phyloP scores from a whole-genome alignment of 805 yeast genomes.

The Candida fluviatilis region DNA sequence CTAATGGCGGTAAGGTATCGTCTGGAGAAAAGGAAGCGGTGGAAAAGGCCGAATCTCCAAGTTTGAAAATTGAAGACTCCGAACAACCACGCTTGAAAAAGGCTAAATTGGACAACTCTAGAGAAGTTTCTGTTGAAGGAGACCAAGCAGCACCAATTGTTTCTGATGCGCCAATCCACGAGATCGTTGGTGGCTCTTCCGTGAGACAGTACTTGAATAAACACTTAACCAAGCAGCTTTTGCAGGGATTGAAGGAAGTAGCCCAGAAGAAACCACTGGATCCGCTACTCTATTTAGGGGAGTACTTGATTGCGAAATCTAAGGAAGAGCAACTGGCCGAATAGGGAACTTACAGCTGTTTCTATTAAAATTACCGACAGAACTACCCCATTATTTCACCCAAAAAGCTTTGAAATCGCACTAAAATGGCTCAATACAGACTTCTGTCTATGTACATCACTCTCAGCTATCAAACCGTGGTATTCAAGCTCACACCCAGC shows the following conservation, averaged over 20 bases:
- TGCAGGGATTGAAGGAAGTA: conserved; percentile 59
- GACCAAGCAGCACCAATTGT: background rate
- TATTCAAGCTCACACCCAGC: no score
- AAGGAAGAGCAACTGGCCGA: conserved; percentile 1
- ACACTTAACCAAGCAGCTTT: conserved; percentile 56
- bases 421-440: no score
- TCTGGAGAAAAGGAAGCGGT: background rate
- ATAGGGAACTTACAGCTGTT: no score
- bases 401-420: no score
- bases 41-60: conserved; percentile 1
- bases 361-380: no score
- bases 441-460: no score
- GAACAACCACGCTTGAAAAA: conserved; percentile 4
- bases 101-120: conserved; percentile 6
- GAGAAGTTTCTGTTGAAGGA: conserved; percentile 4
- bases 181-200: conserved; percentile 67
- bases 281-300: conserved; percentile 52
- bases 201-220: conserved; percentile 65
- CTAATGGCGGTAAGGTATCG: background rate
- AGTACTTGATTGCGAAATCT: conserved; percentile 39
- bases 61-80: background rate
- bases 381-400: no score
- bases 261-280: conserved; percentile 50
- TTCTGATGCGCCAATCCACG: conserved; percentile 32
- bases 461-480: no score